Evolutionary conservation across 1,139 yeast species (phyloP).

Genomic region (Hansenula anomala): DNA sequence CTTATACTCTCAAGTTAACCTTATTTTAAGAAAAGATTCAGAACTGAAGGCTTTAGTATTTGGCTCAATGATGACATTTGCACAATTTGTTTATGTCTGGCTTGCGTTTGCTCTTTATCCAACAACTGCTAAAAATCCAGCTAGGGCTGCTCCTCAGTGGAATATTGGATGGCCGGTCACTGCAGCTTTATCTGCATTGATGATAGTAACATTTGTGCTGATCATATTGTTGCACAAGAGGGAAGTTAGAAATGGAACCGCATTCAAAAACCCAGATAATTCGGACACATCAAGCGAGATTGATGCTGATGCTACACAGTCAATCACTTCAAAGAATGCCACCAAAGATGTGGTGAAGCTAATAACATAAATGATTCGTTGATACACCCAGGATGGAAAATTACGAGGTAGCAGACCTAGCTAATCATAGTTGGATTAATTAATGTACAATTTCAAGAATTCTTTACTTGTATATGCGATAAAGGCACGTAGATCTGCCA

Average conservation of each 20-base stretch:
- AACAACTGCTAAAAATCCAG: conserved; percentile 44
- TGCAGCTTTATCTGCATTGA: conserved; percentile 44
- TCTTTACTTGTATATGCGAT: too few species aligned
- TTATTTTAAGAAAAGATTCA: conserved; percentile 2
- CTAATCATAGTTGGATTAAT: too few species aligned
- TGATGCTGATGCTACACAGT: too few species aligned
- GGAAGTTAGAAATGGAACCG: conserved; percentile 47
- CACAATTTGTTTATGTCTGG: conserved; percentile 12
- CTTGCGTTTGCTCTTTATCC: conserved; percentile 14
- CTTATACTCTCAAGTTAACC: conserved; percentile 2
- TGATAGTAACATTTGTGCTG: conserved; percentile 54
- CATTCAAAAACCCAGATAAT: conserved; percentile 32
- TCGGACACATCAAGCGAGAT: too few species aligned
- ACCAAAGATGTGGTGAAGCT: too few species aligned
- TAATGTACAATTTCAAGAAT: too few species aligned
- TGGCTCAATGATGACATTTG: conserved; percentile 8
- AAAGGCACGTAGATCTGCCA: too few species aligned
- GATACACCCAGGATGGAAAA: too few species aligned
- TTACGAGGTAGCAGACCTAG: too few species aligned
- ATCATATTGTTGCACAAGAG: conserved; percentile 59
- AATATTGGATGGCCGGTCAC: conserved; percentile 44
- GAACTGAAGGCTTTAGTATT: conserved; percentile 7
- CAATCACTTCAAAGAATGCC: too few species aligned
- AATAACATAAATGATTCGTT: too few species aligned
- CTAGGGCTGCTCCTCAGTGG: conserved; percentile 44